Evolutionary conservation across 306 rosid species (phyloP).

Genomic region (Vigna angularis): DNA sequence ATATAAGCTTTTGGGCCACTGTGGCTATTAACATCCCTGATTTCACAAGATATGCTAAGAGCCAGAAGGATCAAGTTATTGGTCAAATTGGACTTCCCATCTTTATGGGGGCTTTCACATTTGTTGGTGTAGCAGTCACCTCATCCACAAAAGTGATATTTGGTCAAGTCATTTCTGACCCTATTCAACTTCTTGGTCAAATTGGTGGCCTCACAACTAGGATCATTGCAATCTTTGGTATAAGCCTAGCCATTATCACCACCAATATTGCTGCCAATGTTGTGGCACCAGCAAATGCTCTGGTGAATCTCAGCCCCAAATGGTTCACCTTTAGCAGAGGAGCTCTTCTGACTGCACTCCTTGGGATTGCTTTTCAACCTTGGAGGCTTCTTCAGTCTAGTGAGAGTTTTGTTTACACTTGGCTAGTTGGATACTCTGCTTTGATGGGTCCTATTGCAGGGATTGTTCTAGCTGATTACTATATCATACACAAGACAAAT

Average conservation of each 20-base stretch:
- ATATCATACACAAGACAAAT: slow-evolving; percentile 52
- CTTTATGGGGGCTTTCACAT: slow-evolving; percentile 88
- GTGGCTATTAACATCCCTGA: slow-evolving; percentile 90
- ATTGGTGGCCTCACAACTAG: slow-evolving; percentile 81
- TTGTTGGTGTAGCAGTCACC: slow-evolving; percentile 87
- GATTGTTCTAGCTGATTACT: slow-evolving; percentile 76
- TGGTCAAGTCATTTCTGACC: slow-evolving; percentile 76
- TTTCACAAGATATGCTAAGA: slow-evolving; percentile 80
- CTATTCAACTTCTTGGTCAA: slow-evolving; percentile 73
- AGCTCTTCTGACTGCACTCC: slow-evolving; percentile 70
- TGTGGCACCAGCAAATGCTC: slow-evolving; percentile 94
- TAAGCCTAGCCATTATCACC: slow-evolving; percentile 78
- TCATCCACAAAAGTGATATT: slow-evolving; percentile 82
- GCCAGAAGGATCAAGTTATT: slow-evolving; percentile 74
- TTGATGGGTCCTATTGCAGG: slow-evolving; percentile 89
- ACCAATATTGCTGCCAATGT: slow-evolving; percentile 95
- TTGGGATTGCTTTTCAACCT: slow-evolving; percentile 89
- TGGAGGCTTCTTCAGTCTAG: slow-evolving; percentile 93
- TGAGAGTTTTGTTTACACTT: slow-evolving; percentile 89
- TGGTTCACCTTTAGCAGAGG: slow-evolving; percentile 78
- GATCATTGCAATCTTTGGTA: slow-evolving; percentile 72
- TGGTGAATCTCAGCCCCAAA: slow-evolving; percentile 78
- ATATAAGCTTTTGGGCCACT: slow-evolving; percentile 90
- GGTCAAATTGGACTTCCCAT: slow-evolving; percentile 91
- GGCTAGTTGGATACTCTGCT: slow-evolving; percentile 95